A percentile compares a stretch with the other conserved stretches of the same genome.
phyloP scores from a whole-genome alignment of 306 rosid species.

The Rubus parviflorus region DNA sequence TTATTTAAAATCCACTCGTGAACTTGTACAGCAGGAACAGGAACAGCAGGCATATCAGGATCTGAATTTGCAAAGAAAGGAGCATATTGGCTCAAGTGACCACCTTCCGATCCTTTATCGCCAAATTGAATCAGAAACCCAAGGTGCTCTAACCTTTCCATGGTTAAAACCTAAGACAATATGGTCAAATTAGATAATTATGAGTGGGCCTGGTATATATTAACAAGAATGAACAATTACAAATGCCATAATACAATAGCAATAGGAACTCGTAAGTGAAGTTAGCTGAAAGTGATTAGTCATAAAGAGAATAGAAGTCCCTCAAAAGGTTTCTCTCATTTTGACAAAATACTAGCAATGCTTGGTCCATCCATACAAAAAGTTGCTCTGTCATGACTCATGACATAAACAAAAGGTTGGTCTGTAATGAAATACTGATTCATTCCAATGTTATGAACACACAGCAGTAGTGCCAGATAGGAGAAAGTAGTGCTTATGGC shows the following conservation, averaged over 20 bases:
- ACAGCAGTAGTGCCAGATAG: neutral
- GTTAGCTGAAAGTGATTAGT: neutral
- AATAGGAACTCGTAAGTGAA: neutral
- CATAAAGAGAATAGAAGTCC: neutral
- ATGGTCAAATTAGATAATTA: conserved; percentile 32
- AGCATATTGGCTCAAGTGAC: conserved; percentile 73
- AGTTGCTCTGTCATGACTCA: neutral
- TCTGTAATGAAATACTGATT: neutral
- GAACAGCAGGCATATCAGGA: conserved; percentile 99
- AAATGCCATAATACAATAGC: conserved; percentile 13
- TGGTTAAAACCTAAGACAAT: conserved; percentile 72
- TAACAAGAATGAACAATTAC: conserved; percentile 9
- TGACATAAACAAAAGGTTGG: neutral
- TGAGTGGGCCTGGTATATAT: conserved; percentile 16
- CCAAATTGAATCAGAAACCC: conserved; percentile 89
- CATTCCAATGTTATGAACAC: neutral
- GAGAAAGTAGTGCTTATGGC: neutral
- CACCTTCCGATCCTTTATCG: conserved; percentile 77
- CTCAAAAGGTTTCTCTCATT: neutral
- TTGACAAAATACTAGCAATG: neutral
- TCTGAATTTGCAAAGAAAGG: conserved; percentile 98
- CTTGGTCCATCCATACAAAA: neutral
- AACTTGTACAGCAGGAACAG: conserved; percentile 84
- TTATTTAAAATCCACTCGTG: conserved; percentile 85
- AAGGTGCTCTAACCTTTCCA: conserved; percentile 94